Percentiles rank a stretch among this genome's conserved stretches.
Evolutionary conservation across 2,329 filamentous ascomycete genomes (phyloP).

Genomic region (Penicillium palitans): DNA sequence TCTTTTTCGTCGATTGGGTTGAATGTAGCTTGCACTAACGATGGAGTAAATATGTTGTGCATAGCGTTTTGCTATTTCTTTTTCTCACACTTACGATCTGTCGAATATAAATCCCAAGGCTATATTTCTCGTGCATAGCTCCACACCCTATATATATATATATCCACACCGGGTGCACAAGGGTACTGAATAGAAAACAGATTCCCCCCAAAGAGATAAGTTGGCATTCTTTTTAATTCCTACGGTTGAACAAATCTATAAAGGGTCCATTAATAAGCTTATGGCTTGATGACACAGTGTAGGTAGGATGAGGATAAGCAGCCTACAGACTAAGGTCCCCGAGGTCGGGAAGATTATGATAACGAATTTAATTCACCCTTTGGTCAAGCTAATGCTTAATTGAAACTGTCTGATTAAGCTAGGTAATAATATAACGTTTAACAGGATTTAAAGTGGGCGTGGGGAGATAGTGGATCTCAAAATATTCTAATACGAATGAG

Average conservation of each 20-base stretch:
- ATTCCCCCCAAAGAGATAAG: background rate
- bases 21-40: background rate
- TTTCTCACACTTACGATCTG: background rate
- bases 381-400: background rate
- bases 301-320: background rate
- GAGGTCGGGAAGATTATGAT: background rate
- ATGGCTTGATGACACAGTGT: background rate
- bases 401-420: background rate
- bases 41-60: background rate
- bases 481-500: slow-evolving; percentile 2
- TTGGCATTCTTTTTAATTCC: no score
- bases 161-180: background rate
- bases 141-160: background rate
- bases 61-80: background rate
- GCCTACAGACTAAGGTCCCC: background rate
- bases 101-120: background rate
- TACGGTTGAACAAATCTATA: no score
- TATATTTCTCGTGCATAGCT: background rate
- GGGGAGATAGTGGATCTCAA: slow-evolving; percentile 7
- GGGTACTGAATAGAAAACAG: background rate
- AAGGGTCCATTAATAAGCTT: background rate
- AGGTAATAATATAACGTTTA: background rate
- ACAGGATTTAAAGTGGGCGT: background rate
- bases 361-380: background rate
- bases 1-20: background rate